Evolutionary conservation across 1,139 yeast genomes (phyloP).

Genomic region (Saccharomyces uvarum): DNA sequence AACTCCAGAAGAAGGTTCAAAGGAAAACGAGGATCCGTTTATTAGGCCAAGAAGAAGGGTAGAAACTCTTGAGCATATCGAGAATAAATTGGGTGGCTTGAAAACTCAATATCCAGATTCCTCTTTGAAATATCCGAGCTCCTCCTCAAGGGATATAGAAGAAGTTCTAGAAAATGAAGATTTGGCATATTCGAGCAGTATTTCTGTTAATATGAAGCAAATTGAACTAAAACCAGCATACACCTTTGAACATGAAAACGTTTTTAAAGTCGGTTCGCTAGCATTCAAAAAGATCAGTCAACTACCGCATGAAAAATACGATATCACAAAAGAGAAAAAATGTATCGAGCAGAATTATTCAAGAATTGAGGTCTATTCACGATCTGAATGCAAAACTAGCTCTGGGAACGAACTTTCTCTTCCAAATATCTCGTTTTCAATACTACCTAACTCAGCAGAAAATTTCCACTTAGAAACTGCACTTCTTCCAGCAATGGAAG

Average conservation of each 20-base stretch:
- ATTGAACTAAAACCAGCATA: conserved; percentile 16
- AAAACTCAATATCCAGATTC: conserved; percentile 1
- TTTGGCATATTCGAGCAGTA: conserved; percentile 6
- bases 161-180: neutral
- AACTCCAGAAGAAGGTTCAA: neutral
- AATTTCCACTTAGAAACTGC: conserved; percentile 2
- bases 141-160: neutral
- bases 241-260: conserved; percentile 7
- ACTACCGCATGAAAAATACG: conserved; percentile 1
- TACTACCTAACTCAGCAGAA: conserved; percentile 2
- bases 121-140: neutral
- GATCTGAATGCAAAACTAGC: neutral
- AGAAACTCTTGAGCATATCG: conserved; percentile 21
- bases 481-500: conserved; percentile 3
- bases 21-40: neutral
- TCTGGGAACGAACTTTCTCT: neutral
- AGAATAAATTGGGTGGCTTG: conserved; percentile 5
- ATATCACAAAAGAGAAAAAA: conserved; percentile 3
- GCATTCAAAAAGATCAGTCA: conserved; percentile 10
- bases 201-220: conserved; percentile 20
- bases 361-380: neutral
- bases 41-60: conserved; percentile 8
- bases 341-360: neutral
- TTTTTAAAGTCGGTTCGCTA: conserved; percentile 10
- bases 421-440: conserved; percentile 5